Conservation (phyloP, 495 filamentous ascomycete species). For the Pyronema omphalodes region DNA sequence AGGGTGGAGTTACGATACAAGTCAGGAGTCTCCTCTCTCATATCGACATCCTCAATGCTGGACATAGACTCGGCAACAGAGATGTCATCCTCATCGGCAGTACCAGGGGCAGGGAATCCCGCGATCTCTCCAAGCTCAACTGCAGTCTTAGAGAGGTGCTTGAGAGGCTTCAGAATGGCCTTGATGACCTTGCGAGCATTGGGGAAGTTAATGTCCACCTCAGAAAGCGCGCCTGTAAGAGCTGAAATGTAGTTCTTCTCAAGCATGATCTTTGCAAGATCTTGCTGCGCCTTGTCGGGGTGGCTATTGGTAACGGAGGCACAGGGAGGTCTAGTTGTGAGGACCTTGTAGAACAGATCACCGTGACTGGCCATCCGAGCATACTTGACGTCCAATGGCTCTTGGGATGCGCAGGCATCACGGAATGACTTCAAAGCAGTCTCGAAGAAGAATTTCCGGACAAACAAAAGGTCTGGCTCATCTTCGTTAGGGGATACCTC, state of each 20-base stretch:
- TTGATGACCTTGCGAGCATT: conserved; percentile 77
- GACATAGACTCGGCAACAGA: conserved; percentile 78
- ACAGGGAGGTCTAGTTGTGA: conserved; percentile 49
- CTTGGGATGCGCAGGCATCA: conserved; percentile 60
- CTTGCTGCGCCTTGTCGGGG: conserved; percentile 36
- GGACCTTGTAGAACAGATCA: conserved; percentile 84
- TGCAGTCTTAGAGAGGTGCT: conserved; percentile 71
- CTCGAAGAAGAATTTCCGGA: conserved; percentile 85
- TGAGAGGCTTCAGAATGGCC: conserved; percentile 79
- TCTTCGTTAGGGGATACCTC: conserved; percentile 56
- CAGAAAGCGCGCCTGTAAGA: conserved; percentile 78
- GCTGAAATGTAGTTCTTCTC: conserved; percentile 87
- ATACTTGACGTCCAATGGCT: conserved; percentile 74
- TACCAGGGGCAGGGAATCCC: conserved; percentile 49
- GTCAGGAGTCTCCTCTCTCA: conserved; percentile 91
- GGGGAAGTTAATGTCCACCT: conserved; percentile 90
- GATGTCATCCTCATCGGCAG: conserved; percentile 71
- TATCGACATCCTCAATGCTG: conserved; percentile 67
- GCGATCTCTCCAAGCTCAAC: conserved; percentile 60
- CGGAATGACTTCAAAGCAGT: conserved; percentile 83
- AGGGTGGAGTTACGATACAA: conserved; percentile 90
- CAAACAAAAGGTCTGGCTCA: conserved; percentile 74
- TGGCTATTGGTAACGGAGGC: conserved; percentile 4
- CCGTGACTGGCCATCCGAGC: conserved; percentile 65
- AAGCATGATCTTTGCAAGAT: conserved; percentile 87